Evolutionary conservation across 805 yeast genomes (phyloP).

Genomic region (Barnettozyma populi): DNA sequence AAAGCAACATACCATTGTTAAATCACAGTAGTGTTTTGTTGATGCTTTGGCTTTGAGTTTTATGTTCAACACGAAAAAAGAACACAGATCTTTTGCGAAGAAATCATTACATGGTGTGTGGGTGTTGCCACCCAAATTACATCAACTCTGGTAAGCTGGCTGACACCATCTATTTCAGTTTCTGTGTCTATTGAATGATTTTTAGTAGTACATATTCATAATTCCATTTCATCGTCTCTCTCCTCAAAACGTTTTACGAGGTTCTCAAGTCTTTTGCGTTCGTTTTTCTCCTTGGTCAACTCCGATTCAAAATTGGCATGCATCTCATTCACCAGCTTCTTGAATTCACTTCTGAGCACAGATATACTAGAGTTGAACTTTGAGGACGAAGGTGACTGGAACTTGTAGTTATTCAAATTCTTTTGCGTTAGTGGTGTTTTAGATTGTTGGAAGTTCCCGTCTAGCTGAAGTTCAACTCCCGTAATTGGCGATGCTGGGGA

Average conservation of each 20-base stretch:
- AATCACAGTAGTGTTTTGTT: not conserved
- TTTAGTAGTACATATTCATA: not conserved
- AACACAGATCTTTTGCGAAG: not conserved
- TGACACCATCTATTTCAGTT: too few relatives aligned
- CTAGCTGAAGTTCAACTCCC: conserved; percentile 15
- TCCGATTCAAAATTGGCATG: conserved; percentile 59
- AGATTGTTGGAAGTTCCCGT: conserved; percentile 13
- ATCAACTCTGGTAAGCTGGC: too few relatives aligned
- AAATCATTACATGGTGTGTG: not conserved
- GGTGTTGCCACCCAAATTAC: conserved; percentile 1
- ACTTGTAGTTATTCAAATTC: conserved; percentile 12
- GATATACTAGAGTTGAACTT: conserved; percentile 38
- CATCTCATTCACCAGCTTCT: conserved; percentile 54
- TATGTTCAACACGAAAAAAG: not conserved
- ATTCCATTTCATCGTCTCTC: conserved; percentile 14
- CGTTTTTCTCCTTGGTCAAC: conserved; percentile 48
- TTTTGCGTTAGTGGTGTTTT: conserved; percentile 21
- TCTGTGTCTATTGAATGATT: not conserved
- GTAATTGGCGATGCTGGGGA: conserved; percentile 20
- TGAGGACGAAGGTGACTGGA: conserved; percentile 17
- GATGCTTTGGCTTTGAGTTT: not conserved
- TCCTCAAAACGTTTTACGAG: conserved; percentile 31
- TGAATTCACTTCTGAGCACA: conserved; percentile 63
- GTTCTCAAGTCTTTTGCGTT: conserved; percentile 40
- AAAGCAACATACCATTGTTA: not conserved